Evolutionary conservation across 2,329 filamentous ascomycete species (phyloP), one percentile per base, ranked within the genome.

Genomic region (Paecilomyces sp.): DNA sequence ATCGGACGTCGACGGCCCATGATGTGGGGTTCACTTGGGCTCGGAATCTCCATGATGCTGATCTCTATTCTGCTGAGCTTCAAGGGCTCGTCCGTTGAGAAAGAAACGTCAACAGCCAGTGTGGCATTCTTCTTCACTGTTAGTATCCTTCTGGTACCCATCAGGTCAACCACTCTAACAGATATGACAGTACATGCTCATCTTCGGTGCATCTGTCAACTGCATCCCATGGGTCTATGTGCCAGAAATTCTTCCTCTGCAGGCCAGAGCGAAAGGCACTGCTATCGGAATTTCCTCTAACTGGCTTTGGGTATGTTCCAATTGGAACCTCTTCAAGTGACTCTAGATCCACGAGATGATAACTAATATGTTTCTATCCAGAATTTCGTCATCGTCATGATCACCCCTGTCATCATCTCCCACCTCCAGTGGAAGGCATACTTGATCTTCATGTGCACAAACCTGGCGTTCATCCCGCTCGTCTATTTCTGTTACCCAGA

Each of bases 171-270:
- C 22, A 13, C 1, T 9, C 22, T 47, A 36, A 57, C 31, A 4
- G 13, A 12, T 12, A 3, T 47, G 12, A 22, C 55, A 71, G 50
- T 75, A 74, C 62, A 77, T 78, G 75, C 67, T 77, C 18, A 71
- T 76, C 52, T 78, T 76, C 58, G 78, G 77, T 3, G 75, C 75
- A 1, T 75, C 74, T 1, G 74, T 76, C 3, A 81, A 80, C 61
- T 79, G 76, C 60, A 78, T 82, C 18, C 79, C 80, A 1, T 82
- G 80, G 80, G 78, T 81, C 0, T 80, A 79, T 61, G 77, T 79
- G 3, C 78, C 79, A 0, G 79, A 83, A 63, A 80, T 83, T 51
- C 67, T 82, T 1, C 80, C 81, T 0, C 71, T 82, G 3, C 78
- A 80, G 60, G 79, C 78, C 3, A 71, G 80, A 33, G 75, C 79